Percentiles rank a stretch among this genome's conserved stretches.
These are phyloP conservation scores for Myrmaecium sp. DNA, from an alignment of 2,329 filamentous ascomycete genomes.

Conservation along the genomic window DNA sequence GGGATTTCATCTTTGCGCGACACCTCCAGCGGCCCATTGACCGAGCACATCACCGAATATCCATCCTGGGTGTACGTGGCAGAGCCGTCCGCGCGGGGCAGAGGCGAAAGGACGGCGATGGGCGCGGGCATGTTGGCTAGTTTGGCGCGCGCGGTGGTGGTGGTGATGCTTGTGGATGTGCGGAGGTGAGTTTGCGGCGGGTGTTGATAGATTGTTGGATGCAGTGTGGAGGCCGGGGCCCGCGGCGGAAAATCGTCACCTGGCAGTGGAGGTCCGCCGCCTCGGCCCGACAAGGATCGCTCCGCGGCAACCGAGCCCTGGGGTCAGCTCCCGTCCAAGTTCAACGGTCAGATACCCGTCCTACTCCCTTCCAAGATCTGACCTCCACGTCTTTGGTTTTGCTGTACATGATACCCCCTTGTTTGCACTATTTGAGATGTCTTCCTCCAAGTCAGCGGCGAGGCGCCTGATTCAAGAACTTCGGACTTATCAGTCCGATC, in stretches of 20 bases:
- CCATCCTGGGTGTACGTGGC: conserved; percentile 59
- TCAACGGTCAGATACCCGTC: no score
- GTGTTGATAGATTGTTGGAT: no score
- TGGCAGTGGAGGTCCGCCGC: no score
- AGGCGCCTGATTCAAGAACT: conserved; percentile 46
- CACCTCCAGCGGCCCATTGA: conserved; percentile 88
- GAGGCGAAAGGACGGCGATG: conserved; percentile 20
- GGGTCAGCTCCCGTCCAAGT: no score
- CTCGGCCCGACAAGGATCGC: no score
- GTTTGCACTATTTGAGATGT: conserved; percentile 11
- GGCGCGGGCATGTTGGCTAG: conserved; percentile 7
- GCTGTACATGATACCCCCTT: no score
- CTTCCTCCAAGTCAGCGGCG: conserved; percentile 23
- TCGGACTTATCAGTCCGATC: conserved; percentile 37
- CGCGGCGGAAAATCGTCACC: no score
- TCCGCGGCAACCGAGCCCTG: no score
- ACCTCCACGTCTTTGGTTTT: no score
- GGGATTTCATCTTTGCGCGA: conserved; percentile 77
- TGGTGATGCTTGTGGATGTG: no score
- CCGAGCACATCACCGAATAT: conserved; percentile 67
- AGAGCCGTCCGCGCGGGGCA: conserved; percentile 63
- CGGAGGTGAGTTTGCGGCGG: not conserved
- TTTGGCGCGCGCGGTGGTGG: not conserved
- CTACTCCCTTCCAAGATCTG: no score
- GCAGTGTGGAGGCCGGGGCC: no score